phyloP scores from a whole-genome alignment of 345 rosid genomes.

The Eucalyptus camaldulensis region DNA sequence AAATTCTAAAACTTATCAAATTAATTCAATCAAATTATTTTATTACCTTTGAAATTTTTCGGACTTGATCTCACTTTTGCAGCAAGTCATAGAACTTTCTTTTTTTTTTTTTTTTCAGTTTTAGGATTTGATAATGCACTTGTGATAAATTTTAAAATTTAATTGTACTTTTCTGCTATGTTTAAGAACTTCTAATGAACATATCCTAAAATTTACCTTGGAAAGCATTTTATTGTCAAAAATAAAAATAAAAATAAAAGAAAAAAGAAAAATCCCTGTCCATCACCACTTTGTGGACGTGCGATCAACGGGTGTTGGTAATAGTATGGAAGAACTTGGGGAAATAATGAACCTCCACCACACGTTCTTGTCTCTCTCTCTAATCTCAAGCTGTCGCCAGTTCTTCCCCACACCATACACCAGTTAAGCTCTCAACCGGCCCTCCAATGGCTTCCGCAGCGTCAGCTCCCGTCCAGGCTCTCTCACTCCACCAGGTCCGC shows the following conservation, averaged over 20 bases:
- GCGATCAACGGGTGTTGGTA: background rate
- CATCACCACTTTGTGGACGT: background rate
- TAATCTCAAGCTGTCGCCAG: background rate
- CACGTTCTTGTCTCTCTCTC: background rate
- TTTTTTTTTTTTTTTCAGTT: rapidly evolving
- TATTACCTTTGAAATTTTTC: too few relatives aligned
- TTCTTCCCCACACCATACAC: background rate
- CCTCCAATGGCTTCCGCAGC: slow-evolving; percentile 36
- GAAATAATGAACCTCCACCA: background rate
- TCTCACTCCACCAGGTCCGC: slow-evolving; percentile 1
- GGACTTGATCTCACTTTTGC: too few relatives aligned
- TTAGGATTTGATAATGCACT: rapidly evolving
- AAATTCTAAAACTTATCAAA: rapidly evolving
- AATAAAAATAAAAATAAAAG: background rate
- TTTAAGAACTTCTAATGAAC: rapidly evolving
- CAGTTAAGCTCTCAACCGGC: background rate
- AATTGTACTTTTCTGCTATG: rapidly evolving
- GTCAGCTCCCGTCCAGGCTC: slow-evolving; percentile 7
- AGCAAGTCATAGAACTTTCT: too few relatives aligned
- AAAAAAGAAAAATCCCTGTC: background rate
- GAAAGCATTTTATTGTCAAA: background rate
- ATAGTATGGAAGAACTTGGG: background rate
- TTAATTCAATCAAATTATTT: too few relatives aligned
- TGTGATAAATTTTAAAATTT: rapidly evolving
- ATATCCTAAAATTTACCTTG: background rate